phyloP scores from a whole-genome alignment of 108 stramenopile species.

The Conticribra guillardii region DNA sequence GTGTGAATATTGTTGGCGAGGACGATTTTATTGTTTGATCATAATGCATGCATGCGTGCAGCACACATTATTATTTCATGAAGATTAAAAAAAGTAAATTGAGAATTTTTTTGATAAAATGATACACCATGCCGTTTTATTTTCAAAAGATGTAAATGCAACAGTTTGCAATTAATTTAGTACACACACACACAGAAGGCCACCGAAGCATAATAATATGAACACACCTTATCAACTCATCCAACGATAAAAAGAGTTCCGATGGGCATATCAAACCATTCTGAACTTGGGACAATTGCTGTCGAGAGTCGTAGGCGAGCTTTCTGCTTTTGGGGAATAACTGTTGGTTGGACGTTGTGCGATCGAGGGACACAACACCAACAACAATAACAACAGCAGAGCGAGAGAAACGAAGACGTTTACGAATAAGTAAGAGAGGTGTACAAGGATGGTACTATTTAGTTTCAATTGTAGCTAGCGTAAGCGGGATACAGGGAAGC shows the following conservation, averaged over 20 bases:
- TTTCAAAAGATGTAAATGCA: too few species aligned
- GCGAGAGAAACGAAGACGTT: neutral
- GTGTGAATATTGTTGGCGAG: neutral
- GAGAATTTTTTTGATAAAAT: neutral
- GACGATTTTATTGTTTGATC: neutral
- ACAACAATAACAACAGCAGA: neutral
- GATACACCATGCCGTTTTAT: too few species aligned
- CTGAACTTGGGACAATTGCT: conserved; percentile 84
- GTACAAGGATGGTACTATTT: too few species aligned
- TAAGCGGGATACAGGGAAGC: too few species aligned
- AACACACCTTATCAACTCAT: conserved; percentile 65
- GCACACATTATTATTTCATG: too few species aligned
- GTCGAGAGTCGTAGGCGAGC: conserved; percentile 84
- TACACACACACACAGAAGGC: too few species aligned
- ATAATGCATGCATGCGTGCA: neutral
- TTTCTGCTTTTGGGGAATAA: conserved; percentile 88
- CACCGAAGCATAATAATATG: neutral
- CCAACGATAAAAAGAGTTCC: conserved; percentile 76
- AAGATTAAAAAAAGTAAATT: too few species aligned
- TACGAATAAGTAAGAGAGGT: too few species aligned
- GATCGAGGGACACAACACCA: neutral
- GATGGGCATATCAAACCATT: conserved; percentile 71
- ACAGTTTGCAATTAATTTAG: too few species aligned
- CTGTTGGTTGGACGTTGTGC: conserved; percentile 27
- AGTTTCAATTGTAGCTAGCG: too few species aligned